Evolutionary conservation across 805 yeast species (phyloP).

Genomic region (Saccharomyces kudriavzevii): DNA sequence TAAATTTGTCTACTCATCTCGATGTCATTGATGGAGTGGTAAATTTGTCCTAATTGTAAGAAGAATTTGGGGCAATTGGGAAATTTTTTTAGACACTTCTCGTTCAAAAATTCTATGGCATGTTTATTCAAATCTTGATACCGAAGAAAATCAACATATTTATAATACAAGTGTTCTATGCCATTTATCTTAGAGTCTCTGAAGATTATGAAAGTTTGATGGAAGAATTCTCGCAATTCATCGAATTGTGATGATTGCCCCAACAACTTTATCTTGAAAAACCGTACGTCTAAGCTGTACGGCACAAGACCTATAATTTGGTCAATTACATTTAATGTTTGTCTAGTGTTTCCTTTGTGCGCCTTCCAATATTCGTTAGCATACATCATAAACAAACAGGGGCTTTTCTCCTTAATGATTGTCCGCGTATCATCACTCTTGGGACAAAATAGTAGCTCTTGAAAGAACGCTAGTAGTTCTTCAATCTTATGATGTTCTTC

Average conservation of each 20-base stretch:
- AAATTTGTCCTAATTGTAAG: slow-evolving; percentile 56
- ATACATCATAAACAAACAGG: slow-evolving; percentile 54
- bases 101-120: slow-evolving; percentile 37
- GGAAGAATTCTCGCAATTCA: slow-evolving; percentile 29
- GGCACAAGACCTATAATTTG: slow-evolving; percentile 41
- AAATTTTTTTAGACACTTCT: slow-evolving; percentile 38
- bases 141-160: slow-evolving; percentile 47
- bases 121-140: slow-evolving; percentile 27
- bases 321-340: slow-evolving; percentile 47
- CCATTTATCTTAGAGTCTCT: slow-evolving; percentile 6
- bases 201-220: slow-evolving; percentile 33
- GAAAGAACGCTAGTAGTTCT: slow-evolving; percentile 40
- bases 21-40: slow-evolving; percentile 26
- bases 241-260: slow-evolving; percentile 33
- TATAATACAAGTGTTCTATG: slow-evolving; percentile 49
- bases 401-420: slow-evolving; percentile 38
- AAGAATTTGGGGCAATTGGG: slow-evolving; percentile 47
- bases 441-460: slow-evolving; percentile 38
- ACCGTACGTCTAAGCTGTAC: slow-evolving; percentile 49
- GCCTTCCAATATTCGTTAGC: slow-evolving; percentile 60
- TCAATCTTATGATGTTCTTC: slow-evolving; percentile 21
- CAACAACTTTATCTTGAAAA: slow-evolving; percentile 65
- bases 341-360: slow-evolving; percentile 36
- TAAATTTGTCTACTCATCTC: slow-evolving; percentile 41
- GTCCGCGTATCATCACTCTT: slow-evolving; percentile 1